Conservation (phyloP, 139 green algal species). For the Tetraselmis striata region DNA sequence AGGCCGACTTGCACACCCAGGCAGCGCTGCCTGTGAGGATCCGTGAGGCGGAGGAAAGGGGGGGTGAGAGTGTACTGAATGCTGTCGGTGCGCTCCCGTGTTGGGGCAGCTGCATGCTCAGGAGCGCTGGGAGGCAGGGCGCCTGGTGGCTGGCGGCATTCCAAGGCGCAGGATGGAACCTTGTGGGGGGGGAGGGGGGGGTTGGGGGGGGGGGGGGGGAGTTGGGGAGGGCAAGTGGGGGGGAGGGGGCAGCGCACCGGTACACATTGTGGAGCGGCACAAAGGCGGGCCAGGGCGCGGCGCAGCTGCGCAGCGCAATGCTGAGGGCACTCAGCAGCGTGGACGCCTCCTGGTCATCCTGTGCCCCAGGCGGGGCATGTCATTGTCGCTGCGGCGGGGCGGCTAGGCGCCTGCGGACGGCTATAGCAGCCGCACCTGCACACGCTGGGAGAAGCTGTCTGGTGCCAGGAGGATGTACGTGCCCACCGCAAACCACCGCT, state of each 20-base stretch:
- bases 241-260: not conserved
- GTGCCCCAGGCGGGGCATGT: too few relatives aligned
- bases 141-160: too few relatives aligned
- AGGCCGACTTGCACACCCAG: not conserved
- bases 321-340: constrained; percentile 47
- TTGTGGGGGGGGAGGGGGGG: too few relatives aligned
- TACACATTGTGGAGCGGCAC: constrained; percentile 56
- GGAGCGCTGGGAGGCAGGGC: not conserved
- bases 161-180: too few relatives aligned
- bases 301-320: constrained; percentile 35
- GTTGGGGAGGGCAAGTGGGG: not conserved
- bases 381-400: too few relatives aligned
- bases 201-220: too few relatives aligned
- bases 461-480: constrained; percentile 58
- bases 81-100: too few relatives aligned
- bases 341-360: constrained; percentile 37
- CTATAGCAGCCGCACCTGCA: constrained; percentile 41
- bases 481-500: constrained; percentile 65
- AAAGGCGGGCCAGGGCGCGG: constrained; percentile 48
- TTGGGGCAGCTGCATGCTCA: too few relatives aligned
- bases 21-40: not conserved
- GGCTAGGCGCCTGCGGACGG: not conserved
- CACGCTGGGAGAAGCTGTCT: constrained; percentile 51
- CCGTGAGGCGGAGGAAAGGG: too few relatives aligned
- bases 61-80: too few relatives aligned